These are phyloP conservation scores for Teunomyces pallodes DNA, from an alignment of 805 yeast species.

Conservation along the genomic window DNA sequence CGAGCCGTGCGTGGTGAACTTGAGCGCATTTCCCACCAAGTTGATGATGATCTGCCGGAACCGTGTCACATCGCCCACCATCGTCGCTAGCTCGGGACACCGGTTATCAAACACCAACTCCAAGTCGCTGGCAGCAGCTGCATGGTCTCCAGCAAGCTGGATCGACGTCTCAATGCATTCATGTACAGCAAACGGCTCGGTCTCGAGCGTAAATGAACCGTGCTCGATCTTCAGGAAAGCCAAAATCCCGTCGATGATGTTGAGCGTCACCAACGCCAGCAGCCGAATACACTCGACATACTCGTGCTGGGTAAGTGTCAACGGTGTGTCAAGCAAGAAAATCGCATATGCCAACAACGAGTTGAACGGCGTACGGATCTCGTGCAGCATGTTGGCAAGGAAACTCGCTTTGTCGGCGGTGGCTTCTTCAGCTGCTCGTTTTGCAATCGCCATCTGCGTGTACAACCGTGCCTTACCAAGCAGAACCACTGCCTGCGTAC, in stretches of 20 bases:
- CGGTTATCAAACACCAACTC: constrained; percentile 45
- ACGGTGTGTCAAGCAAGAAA: constrained; percentile 47
- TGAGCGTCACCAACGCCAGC: constrained; percentile 50
- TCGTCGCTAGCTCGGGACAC: constrained; percentile 35
- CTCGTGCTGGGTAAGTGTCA: constrained; percentile 43
- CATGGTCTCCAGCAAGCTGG: constrained; percentile 48
- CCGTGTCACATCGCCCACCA: constrained; percentile 49
- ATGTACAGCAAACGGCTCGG: constrained; percentile 42
- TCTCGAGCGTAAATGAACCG: constrained; percentile 47
- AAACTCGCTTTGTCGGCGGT: constrained; percentile 55
- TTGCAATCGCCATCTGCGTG: constrained; percentile 44
- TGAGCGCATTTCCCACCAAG: constrained; percentile 52
- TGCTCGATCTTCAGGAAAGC: constrained; percentile 56
- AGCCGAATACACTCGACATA: constrained; percentile 52
- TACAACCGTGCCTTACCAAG: constrained; percentile 47
- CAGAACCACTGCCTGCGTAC: constrained; percentile 54
- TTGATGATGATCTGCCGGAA: constrained; percentile 51
- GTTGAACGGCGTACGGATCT: constrained; percentile 56
- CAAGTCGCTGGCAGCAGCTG: constrained; percentile 36
- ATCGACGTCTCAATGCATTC: constrained; percentile 48
- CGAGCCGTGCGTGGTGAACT: constrained; percentile 46
- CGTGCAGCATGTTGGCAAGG: constrained; percentile 55
- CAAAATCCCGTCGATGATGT: constrained; percentile 52
- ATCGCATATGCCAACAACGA: constrained; percentile 48
- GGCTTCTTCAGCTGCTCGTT: constrained; percentile 48